Conservation (phyloP, 1,284 basidiomycete species). For the Entoloma clypeatum region DNA sequence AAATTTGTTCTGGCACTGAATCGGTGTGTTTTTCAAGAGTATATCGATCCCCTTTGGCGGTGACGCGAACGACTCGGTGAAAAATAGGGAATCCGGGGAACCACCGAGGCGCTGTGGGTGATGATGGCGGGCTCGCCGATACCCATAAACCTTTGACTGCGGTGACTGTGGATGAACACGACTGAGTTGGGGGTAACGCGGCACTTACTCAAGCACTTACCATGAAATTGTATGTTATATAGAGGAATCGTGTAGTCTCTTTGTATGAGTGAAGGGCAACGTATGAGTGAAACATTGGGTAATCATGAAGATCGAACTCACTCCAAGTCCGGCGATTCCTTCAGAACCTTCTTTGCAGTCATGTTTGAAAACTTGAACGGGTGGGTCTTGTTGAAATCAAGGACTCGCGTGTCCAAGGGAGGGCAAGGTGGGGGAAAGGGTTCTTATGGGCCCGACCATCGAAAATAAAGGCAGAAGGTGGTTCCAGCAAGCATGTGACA, state of each 20-base stretch:
- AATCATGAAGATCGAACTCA: slow-evolving; percentile 1
- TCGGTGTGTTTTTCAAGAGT: slow-evolving; percentile 8
- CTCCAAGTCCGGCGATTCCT: too few relatives aligned
- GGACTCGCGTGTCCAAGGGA: background rate
- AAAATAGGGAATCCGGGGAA: background rate
- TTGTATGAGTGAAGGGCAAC: background rate
- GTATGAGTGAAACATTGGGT: background rate
- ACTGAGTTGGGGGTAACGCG: background rate
- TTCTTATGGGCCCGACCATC: background rate
- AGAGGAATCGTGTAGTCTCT: background rate
- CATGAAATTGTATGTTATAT: slow-evolving; percentile 18
- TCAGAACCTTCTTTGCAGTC: background rate
- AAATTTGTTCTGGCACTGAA: slow-evolving; percentile 6
- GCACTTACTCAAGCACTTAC: slow-evolving; percentile 3
- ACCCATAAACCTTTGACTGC: slow-evolving; percentile 10
- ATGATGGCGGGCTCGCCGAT: slow-evolving; percentile 8
- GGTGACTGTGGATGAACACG: slow-evolving; percentile 6
- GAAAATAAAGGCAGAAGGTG: background rate
- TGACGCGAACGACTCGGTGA: slow-evolving; percentile 12
- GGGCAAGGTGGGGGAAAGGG: background rate
- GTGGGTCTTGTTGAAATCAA: background rate
- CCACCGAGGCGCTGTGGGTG: background rate
- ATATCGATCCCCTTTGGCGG: slow-evolving; percentile 6
- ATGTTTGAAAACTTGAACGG: background rate
- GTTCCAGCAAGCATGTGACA: background rate